Evolutionary conservation across 2,329 filamentous ascomycete species (phyloP).

Genomic region (Exophiala lecanii-corni): DNA sequence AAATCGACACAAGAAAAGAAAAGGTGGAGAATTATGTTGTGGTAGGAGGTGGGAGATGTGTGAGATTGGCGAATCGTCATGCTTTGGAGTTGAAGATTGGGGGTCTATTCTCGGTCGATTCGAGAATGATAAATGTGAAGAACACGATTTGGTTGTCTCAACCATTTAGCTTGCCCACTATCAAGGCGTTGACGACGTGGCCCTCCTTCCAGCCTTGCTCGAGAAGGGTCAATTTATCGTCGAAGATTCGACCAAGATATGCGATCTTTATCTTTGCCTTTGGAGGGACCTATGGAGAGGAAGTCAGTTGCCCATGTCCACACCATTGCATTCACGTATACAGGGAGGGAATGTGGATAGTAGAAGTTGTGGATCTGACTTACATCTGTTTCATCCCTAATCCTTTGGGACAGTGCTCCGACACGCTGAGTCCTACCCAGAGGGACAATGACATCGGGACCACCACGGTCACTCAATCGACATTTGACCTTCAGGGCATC

Average conservation of each 20-base stretch:
- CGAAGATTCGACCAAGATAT: conserved; percentile 76
- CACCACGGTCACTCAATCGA: conserved; percentile 60
- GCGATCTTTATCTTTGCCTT: conserved; percentile 63
- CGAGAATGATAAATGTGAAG: too few relatives aligned
- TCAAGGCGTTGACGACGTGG: conserved; percentile 71
- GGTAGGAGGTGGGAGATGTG: too few relatives aligned
- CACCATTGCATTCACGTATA: too few relatives aligned
- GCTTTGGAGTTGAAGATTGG: too few relatives aligned
- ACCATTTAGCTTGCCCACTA: conserved; percentile 35
- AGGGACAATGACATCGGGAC: conserved; percentile 57
- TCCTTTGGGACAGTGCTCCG: conserved; percentile 55
- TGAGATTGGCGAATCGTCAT: too few relatives aligned
- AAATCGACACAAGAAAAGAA: too few relatives aligned
- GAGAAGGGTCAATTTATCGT: conserved; percentile 60
- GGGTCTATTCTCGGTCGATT: too few relatives aligned
- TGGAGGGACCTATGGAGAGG: conserved; percentile 48
- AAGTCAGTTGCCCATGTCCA: too few relatives aligned
- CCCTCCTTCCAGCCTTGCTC: conserved; percentile 72
- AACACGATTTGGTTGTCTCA: too few relatives aligned
- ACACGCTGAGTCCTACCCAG: conserved; percentile 61
- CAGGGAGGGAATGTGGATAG: too few relatives aligned
- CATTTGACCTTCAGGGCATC: conserved; percentile 57
- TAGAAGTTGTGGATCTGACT: too few relatives aligned
- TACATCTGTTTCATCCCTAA: conserved; percentile 51
- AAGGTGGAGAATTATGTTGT: too few relatives aligned